Conservation (phyloP, 805 yeast species). For the Teunomyces funiuensis region DNA sequence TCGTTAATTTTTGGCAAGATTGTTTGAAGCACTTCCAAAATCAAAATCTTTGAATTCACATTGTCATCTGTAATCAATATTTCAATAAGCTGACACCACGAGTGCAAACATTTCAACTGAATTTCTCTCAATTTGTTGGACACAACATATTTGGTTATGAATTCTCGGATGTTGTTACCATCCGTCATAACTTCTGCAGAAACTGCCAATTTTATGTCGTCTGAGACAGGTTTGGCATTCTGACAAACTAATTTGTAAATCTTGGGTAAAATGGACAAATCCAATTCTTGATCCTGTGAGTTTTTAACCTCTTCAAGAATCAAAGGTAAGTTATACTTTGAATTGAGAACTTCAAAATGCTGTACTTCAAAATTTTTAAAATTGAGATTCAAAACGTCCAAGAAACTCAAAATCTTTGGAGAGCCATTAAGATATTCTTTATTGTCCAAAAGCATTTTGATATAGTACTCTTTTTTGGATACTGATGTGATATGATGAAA, state of each 20-base stretch:
- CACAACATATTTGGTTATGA: conserved; percentile 47
- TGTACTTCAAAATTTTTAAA: conserved; percentile 44
- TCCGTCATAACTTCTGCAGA: conserved; percentile 27
- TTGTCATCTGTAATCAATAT: conserved; percentile 65
- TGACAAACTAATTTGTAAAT: conserved; percentile 22
- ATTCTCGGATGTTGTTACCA: conserved; percentile 29
- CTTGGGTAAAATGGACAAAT: conserved; percentile 25
- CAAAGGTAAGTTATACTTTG: conserved; percentile 26
- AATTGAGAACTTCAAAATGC: conserved; percentile 27
- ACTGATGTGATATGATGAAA: conserved; percentile 60
- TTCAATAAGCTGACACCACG: conserved; percentile 83
- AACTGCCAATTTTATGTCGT: conserved; percentile 23
- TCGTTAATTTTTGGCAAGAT: conserved; percentile 75
- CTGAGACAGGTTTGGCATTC: conserved; percentile 15
- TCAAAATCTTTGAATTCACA: conserved; percentile 53
- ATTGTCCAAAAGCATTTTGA: conserved; percentile 52
- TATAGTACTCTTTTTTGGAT: conserved; percentile 52
- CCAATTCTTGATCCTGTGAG: conserved; percentile 9
- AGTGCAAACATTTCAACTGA: conserved; percentile 64
- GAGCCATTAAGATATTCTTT: conserved; percentile 55
- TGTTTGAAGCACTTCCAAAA: conserved; percentile 72
- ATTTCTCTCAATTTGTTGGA: conserved; percentile 46
- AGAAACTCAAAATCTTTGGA: conserved; percentile 63
- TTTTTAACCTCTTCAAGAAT: conserved; percentile 41
- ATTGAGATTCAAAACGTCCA: conserved; percentile 68